Conservation (phyloP, 306 rosid species). For the Dryas octopetala region DNA sequence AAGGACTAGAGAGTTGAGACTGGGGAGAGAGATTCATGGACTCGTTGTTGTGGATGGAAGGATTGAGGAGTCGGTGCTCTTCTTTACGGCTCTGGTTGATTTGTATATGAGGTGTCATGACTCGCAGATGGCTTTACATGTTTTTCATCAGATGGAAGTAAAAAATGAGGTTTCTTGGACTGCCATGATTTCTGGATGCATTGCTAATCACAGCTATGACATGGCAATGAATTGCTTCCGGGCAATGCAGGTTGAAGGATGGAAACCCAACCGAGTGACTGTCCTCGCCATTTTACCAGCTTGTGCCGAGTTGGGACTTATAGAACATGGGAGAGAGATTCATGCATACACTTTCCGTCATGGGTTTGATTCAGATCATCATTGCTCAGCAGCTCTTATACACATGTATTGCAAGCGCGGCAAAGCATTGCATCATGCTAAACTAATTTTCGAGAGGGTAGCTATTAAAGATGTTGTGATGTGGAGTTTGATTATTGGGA, state of each 20-base stretch:
- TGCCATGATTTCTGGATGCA: conserved; percentile 57
- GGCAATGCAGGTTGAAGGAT: conserved; percentile 53
- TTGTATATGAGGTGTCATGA: conserved; percentile 49
- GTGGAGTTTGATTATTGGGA: conserved; percentile 62
- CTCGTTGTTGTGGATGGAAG: conserved; percentile 46
- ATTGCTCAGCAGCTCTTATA: conserved; percentile 57
- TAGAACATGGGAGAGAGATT: conserved; percentile 52
- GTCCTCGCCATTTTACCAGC: conserved; percentile 47
- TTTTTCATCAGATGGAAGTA: conserved; percentile 47
- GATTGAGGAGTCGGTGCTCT: conserved; percentile 42
- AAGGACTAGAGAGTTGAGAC: conserved; percentile 31
- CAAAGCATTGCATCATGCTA: conserved; percentile 41
- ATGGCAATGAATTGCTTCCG: conserved; percentile 43
- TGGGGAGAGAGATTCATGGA: conserved; percentile 55
- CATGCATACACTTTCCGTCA: conserved; percentile 55
- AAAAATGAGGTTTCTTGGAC: conserved; percentile 78
- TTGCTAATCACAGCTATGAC: conserved; percentile 30
- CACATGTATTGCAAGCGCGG: conserved; percentile 47
- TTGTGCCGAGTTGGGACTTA: conserved; percentile 43
- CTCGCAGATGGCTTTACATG: conserved; percentile 42
- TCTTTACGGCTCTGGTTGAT: conserved; percentile 61
- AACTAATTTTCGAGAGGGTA: conserved; percentile 45
- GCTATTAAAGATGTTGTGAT: conserved; percentile 56
- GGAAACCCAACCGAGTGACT: conserved; percentile 60
- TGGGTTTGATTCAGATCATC: conserved; percentile 45